Base-by-base conservation (phyloP, 1,139 yeast species). In the Eremothecium coryli region DNA sequence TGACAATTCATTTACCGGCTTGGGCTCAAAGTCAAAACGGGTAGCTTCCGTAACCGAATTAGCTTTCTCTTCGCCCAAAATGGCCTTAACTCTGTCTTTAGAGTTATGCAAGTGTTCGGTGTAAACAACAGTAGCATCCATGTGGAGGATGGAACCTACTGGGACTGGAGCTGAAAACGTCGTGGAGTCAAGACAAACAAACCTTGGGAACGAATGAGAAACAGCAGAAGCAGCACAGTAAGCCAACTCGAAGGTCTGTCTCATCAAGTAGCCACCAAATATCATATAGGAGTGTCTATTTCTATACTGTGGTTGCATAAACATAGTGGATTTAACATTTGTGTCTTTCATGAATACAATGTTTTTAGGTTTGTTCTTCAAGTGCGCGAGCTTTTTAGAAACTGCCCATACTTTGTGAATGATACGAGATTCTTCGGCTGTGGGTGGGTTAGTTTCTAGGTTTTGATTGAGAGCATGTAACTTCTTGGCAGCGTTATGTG, bases 241-340 rank as follows among this genome's bases (percentile, higher is more conserved):
- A 2, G 95, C 96, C 49, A 86, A 71, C 58, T 86, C 96, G 58
- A 86, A 86, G 4, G 95, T 76, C 61, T 85, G 95, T 58, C 95
- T 76, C 64, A 86, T 71, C 52, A 86, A 65, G 53, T 86, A 86
- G 18, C 96, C 96, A 46, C 96, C 96, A 57, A 86, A 86, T 35
- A 86, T 82, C 88, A 86, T 85, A 60, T 81, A 82, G 8, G 93
- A 82, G 55, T 86, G 95, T 56, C 95, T 73, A 64, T 86, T 86
- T 60, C 96, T 73, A 62, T 85, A 86, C 62, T 86, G 96, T 2
- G 96, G 96, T 62, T 86, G 96, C 93, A 86, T 88, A 60, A 86
- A 77, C 48, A 78, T 68, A 5, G 95, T 82, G 6, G 93, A 81
- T 36, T 70, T 65, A 38, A 82, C 70, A 32, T 61, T 61, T 1